Evolutionary conservation across 2,329 filamentous ascomycete genomes (phyloP), one percentile per base, ranked within the genome.

Genomic region (Colletotrichum sp.): DNA sequence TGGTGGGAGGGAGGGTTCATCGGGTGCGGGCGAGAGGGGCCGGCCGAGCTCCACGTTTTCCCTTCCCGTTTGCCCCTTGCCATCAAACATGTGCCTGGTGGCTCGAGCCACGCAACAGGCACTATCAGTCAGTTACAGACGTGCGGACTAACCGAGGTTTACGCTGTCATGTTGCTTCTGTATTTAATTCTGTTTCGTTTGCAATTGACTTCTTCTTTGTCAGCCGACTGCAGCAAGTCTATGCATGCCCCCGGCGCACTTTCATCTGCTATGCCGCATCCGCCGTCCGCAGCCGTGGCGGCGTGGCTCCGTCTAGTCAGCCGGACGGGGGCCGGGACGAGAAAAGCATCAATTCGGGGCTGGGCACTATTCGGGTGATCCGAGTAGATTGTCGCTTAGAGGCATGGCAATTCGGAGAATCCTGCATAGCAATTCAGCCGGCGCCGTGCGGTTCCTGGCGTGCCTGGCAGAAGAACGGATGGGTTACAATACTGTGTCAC

Each of bases 401-500:
- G 55, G 18, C 26, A 21, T 21, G 16, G 24, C 26, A 16, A 34
- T 34, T 49, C 32, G 30, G 26, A 60, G 15, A 18, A 15, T 28
- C 18, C 34, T 49, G 26, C 30, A 28, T 26, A 30, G 44, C 49
- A 28, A 16, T 59, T 24, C 10, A 63, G 16, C 30, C 55, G 63
- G 44, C 52, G 69, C 57, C 26, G 57, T 21, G 63, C 44, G 44
- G 44, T 52, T 21, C 44, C 44, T 52, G 44, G 44, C n/a, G 44
- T 52, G 44, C 44, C 44, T 52, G 44, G 44, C 30, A 28, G 24
- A 62, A 52, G 49, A 59, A 76, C 70, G 30, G 28, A 59, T 39
- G 59, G 49, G 73, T 73, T 76, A 65, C 73, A 76, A 68, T 10
- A 39, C 70, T 34, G 59, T 73, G 59, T 76, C 64, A 69, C 49